Base-by-base conservation (phyloP, 768 basidiomycete genomes). In the Imleria badia region DNA sequence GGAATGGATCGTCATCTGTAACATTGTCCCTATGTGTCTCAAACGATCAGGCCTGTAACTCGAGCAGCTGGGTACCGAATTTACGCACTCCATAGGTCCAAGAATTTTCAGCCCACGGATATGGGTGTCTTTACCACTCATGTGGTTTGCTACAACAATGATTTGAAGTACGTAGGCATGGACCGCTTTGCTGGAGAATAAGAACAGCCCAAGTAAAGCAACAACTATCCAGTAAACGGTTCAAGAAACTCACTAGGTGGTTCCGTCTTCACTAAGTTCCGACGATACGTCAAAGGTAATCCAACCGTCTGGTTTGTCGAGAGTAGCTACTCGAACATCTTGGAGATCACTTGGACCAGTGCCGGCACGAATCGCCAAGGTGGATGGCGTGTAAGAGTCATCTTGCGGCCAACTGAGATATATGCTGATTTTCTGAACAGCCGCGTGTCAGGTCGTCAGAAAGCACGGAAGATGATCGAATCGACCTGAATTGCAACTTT, bases 91-190 rank as follows among this genome's bases (percentile, higher is more conserved):
- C 8, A 84, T 71, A 3, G 93, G 90, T 0, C 94, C 96, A 50
- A 93, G 82, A n/a, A 98, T 80, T 34, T 80, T 84, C 38, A 98
- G 72, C 5, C 96, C 95, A 13, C 97, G 84, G 17, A 99, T 91
- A 73, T 99, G 97, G 10, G 97, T 98, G 72, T 99, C 97, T 68
- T 98, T 98, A 7, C 97, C 97, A 63, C 95, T 98, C 87, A 97
- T 89, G 67, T 98, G 94, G 67, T 98, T 99, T 20, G 89, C 85
- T 14, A 94, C 78, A 45, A 99, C 82, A 54, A 95, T 87, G 40
- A 98, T 79, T 69, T 98, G 94, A 3, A 99, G 72, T 11, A 98
- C 83, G 65, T 96, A 94, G 3, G 92, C 91, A 59, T 89, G 84
- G 13, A 98, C 82, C 0, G 94, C 89, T 67, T 88, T 91, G 54